A percentile compares a stretch with the other conserved stretches of the same genome.
These are phyloP conservation scores for Tetrapyrgos nigripes DNA, from an alignment of 1,284 basidiomycete species.

Conservation along the genomic window DNA sequence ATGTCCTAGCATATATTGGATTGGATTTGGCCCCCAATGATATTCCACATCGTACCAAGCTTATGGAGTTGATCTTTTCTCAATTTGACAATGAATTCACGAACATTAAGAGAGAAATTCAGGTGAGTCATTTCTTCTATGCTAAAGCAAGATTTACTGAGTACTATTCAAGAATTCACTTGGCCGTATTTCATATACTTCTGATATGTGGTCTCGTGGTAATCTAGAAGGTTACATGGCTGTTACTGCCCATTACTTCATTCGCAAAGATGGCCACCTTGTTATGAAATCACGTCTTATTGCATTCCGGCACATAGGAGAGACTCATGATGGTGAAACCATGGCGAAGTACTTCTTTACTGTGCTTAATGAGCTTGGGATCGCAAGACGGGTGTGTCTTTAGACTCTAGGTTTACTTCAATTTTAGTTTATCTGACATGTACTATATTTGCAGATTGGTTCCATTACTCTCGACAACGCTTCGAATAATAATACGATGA, in stretches of 20 bases:
- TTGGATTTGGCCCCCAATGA: slow-evolving; percentile 10
- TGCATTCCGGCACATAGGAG: too few relatives aligned
- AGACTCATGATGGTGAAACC: too few relatives aligned
- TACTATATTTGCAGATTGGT: slow-evolving; percentile 27
- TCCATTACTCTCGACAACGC: slow-evolving; percentile 26
- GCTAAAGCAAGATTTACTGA: slow-evolving; percentile 1
- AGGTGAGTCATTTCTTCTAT: slow-evolving; percentile 29
- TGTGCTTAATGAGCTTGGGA: slow-evolving; percentile 17
- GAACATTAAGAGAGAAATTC: slow-evolving; percentile 23
- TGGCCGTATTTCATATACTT: slow-evolving; percentile 31
- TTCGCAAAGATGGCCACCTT: too few relatives aligned
- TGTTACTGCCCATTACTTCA: too few relatives aligned
- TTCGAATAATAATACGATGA: too few relatives aligned
- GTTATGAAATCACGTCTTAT: too few relatives aligned
- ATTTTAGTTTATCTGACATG: slow-evolving; percentile 25
- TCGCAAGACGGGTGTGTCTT: background rate
- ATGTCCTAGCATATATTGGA: slow-evolving; percentile 32
- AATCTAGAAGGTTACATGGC: too few relatives aligned
- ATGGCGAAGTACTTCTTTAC: too few relatives aligned
- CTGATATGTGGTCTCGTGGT: slow-evolving; percentile 32
- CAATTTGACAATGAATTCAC: slow-evolving; percentile 21
- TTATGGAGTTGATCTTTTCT: slow-evolving; percentile 23
- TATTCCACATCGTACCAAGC: slow-evolving; percentile 20
- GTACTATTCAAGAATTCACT: slow-evolving; percentile 29
- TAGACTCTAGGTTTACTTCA: background rate